A percentile compares a stretch with the other conserved stretches of the same genome.
Evolutionary conservation across 768 basidiomycete genomes (phyloP).

Genomic region (Gloeopeniophorella convolvens): DNA sequence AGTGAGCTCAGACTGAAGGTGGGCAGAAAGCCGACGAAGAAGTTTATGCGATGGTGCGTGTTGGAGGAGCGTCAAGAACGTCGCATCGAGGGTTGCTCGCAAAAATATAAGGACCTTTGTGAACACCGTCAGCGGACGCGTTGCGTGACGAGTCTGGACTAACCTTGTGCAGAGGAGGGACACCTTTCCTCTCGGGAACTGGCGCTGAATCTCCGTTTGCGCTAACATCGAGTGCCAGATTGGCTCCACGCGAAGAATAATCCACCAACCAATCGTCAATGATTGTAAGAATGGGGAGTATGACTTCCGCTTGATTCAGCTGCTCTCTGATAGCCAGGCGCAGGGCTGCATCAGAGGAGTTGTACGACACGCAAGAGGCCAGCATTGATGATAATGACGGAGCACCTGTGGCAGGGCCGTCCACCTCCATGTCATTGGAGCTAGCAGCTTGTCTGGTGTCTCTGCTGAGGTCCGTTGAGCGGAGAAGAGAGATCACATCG

Average conservation of each 20-base stretch:
- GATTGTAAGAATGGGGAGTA: constrained; percentile 39
- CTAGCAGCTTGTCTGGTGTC: constrained; percentile 1
- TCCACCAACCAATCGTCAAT: constrained; percentile 45
- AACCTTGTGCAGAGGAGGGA: constrained; percentile 13
- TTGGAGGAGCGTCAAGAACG: constrained; percentile 61
- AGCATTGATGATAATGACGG: constrained; percentile 35
- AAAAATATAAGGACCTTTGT: constrained; percentile 53
- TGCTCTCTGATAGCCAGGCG: constrained; percentile 46
- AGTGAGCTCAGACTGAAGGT: constrained; percentile 50
- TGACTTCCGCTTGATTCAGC: constrained; percentile 43
- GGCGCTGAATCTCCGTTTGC: constrained; percentile 25
- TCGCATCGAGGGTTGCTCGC: constrained; percentile 64
- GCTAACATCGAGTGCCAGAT: constrained; percentile 33
- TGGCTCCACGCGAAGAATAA: constrained; percentile 23
- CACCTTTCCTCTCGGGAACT: constrained; percentile 34
- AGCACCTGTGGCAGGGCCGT: constrained; percentile 24
- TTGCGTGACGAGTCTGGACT: constrained; percentile 16
- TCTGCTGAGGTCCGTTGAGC: constrained; percentile 36
- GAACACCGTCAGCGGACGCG: not conserved
- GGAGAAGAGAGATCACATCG: constrained; percentile 52
- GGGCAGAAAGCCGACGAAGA: constrained; percentile 42
- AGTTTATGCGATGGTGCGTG: constrained; percentile 51
- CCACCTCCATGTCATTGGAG: constrained; percentile 34
- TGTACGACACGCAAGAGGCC: constrained; percentile 34
- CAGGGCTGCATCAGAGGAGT: constrained; percentile 34